Base-by-base conservation (phyloP, 2,329 filamentous ascomycete species). In the Sporothrix euskadiensis region DNA sequence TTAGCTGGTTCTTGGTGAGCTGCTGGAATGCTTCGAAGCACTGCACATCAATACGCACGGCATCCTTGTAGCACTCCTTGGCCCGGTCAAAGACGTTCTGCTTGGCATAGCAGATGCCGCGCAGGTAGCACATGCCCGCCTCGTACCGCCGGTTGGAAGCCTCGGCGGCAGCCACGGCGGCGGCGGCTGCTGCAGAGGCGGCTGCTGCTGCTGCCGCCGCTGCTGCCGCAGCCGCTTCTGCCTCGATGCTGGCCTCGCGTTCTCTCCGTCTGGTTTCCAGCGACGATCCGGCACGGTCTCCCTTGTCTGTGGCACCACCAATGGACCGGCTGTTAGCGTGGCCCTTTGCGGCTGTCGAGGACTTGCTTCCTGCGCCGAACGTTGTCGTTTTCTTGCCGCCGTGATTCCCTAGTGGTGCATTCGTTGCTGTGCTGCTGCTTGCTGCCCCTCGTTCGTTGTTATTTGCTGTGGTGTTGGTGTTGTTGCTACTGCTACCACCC, bases 21-120 rank as follows among this genome's bases (percentile, higher is more conserved):
- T 98, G 94, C 78, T 98, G 94, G 80, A 99, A 98, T 0, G 96
- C 96, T 82, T 99, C 96, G 80, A 97, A 98, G 83, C 96, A 99
- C 81, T 97, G 94, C 3, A 98, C 94, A 80, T 99, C 96, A 79
- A 99, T 98, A 75, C 93, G 90, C 63, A 98, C 94, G 1, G 96
- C 96, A 78, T 97, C 94, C 84, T 98, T 98, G 86, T 98, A 99
- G 83, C 96, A 98, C 79, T 98, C 94, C 81, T 98, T 98, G 71
- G 96, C 96, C 47, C 94, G 91, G 81, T 99, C 96, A 78, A 98
- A 98, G 35, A 95, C 93, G 81, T 98, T 99, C 81, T 97, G 93
- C 82, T 97, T 97, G 7, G 96, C 94, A 80, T 94, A 98, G 85
- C 97, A 98, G 69, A 97, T 88, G 5, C 96, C 96, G 32, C 96